These are phyloP conservation scores for Diutina pseudorugosa DNA, from an alignment of 1,139 yeast species.

Conservation along the genomic window DNA sequence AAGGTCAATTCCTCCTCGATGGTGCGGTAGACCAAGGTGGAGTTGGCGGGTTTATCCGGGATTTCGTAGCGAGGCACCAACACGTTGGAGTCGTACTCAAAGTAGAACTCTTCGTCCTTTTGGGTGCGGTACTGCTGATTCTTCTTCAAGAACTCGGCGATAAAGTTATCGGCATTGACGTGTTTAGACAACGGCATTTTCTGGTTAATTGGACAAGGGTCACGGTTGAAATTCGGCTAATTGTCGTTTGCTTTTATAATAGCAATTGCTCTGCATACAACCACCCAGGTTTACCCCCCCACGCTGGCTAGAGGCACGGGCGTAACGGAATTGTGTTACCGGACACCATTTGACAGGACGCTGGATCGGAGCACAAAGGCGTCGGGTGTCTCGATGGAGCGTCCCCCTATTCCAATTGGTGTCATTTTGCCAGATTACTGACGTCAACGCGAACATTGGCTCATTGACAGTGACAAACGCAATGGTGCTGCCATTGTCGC, in stretches of 20 bases:
- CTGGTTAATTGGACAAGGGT: neutral
- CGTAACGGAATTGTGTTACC: neutral
- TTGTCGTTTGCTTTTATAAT: neutral
- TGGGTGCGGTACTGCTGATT: slow-evolving; percentile 15
- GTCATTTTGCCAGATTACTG: too few relatives aligned
- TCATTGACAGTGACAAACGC: too few relatives aligned
- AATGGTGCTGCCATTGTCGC: too few relatives aligned
- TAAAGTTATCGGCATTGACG: slow-evolving; percentile 25
- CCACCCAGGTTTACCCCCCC: neutral
- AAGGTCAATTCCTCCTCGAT: slow-evolving; percentile 63
- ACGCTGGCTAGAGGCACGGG: neutral
- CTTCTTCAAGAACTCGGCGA: slow-evolving; percentile 17
- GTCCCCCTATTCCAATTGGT: too few relatives aligned
- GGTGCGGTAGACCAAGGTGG: slow-evolving; percentile 45
- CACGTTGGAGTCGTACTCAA: slow-evolving; percentile 21
- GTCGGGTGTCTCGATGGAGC: too few relatives aligned
- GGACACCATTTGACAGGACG: neutral
- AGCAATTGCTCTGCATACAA: neutral
- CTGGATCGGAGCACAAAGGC: neutral
- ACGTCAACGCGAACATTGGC: too few relatives aligned
- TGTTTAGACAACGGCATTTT: slow-evolving; percentile 31
- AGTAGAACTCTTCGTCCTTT: slow-evolving; percentile 20
- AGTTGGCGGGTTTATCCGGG: slow-evolving; percentile 43
- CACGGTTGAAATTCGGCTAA: neutral
- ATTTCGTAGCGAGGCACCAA: slow-evolving; percentile 39